Base-by-base conservation (phyloP, 176 grass and related monocot genomes). In the Lolium perenne region DNA sequence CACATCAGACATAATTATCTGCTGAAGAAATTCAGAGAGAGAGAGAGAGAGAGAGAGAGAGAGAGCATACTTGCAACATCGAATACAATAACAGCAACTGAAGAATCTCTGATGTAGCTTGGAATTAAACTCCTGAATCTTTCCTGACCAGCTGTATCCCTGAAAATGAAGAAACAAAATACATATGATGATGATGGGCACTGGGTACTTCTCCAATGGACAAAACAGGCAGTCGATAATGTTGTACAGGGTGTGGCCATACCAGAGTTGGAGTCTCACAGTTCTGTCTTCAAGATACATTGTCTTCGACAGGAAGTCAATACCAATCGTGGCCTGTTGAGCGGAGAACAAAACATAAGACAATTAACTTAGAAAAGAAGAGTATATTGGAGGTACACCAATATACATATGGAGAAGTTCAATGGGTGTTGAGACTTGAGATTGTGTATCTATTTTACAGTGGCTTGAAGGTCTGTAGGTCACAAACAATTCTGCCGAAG, bases 81-180 rank as follows among this genome's bases (percentile, higher is more conserved):
- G 41, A 86, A 98, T 80, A 98, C 96, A 82, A 98, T 95, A 68
- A 98, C 96, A 71, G 93, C 96, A 85, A 98, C 93, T 32, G 96
- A 98, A 71, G 96, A 98, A 79, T 98, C 96, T 75, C 96, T 89
- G 76, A 98, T 98, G 62, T 98, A 98, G 87, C 93, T 98, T 55
- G 96, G 96, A 84, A 98, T 98, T 77, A 98, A 85, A 87, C 96
- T 98, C 84, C 93, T 95, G 81, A 95, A 98, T 88, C 96, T 87
- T 87, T 98, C 93, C 87, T 98, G 93, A 46, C 96, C 96, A 89
- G 93, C 93, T 60, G 96, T 98, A 88, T 98, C 96, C 96, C 93
- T 98, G 84, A 58, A 73, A 81, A 81, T 16, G 79, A 89, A 81
- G 40, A 54, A 76, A 41, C 22, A 54, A 69, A 32, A 78, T 54